Evolutionary conservation across 345 rosid genomes (phyloP), one percentile per base, ranked within the genome.

Genomic region (Clarkia xantiana): DNA sequence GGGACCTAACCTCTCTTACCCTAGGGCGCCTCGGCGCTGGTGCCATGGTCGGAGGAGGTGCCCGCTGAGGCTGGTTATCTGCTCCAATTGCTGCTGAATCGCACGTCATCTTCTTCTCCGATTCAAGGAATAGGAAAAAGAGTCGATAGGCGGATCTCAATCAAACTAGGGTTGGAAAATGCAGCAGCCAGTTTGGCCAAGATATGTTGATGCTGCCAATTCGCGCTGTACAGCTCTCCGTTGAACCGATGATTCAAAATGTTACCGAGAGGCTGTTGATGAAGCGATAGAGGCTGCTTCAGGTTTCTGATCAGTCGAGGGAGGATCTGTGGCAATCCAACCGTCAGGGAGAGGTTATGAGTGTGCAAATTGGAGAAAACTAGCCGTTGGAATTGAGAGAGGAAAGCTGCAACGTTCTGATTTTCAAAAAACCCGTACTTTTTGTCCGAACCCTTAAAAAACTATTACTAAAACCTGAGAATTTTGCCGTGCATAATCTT

Each of bases 1-100:
- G 56, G 7, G 94, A 86, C 20, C 87, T 77, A 2, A 83, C 90
- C 62, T 83, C 94, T 62, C 96, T 77, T 1, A 86, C 94, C 51
- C 94, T 72, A 0, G 81, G 94, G 22, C 96, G 63, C 40, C 96
- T 60, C 0, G 75, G 76, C 0, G 79, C 61, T 3, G 78, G 71
- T 0, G 78, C 83, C 2, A 78, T 79, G 49, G 61, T 58, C 6
- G 72, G 43, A 1, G 71, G 65, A 18, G 58, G 56, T 4, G 34
- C 43, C 13, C 55, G 60, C 47, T 44, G 52, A 11, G 59, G 42
- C 22, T 29, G 36, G 42, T 29, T 29, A 3, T 29, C 36, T 29
- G 71, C 57, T 14, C 56, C 54, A 14, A 60, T 46, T 1, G 73
- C 12, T 49, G 69, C 52, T 29, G 36, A 29, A 29, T 29, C 36